A percentile compares a stretch with the other conserved stretches of the same genome.
Conservation (phyloP, 345 rosid genomes). For the Nephelium lappaceum region DNA sequence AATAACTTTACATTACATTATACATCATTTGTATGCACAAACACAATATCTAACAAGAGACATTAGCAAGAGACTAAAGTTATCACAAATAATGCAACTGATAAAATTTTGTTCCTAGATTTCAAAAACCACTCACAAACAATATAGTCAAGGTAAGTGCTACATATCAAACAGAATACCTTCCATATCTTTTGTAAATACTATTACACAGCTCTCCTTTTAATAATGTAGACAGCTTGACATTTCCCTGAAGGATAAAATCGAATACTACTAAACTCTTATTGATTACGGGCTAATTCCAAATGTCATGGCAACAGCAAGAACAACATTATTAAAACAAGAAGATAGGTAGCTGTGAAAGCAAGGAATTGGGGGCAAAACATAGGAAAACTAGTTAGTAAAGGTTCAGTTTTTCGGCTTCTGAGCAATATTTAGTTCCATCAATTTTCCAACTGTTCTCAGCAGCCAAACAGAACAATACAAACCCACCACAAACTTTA, state of each 20-base stretch:
- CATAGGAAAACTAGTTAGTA: not conserved
- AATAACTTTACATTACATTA: too few species aligned
- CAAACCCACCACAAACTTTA: not conserved
- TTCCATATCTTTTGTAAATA: not conserved
- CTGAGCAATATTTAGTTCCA: not conserved
- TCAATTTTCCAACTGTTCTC: not conserved
- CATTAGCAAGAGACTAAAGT: too few species aligned
- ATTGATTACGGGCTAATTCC: not conserved
- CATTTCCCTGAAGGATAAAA: not conserved
- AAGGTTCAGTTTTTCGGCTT: not conserved
- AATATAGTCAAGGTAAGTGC: not conserved
- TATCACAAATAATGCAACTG: not conserved
- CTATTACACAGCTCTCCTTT: not conserved
- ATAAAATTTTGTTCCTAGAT: not conserved
- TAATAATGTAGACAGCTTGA: not conserved
- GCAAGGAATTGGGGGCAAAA: not conserved
- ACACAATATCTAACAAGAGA: not conserved
- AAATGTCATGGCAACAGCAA: slow-evolving; percentile 2
- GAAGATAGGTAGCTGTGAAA: not conserved
- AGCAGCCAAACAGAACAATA: not conserved
- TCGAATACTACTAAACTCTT: slow-evolving; percentile 4
- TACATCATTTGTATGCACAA: not conserved
- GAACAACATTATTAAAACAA: not conserved
- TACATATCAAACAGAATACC: not conserved
- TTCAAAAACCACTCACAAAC: not conserved